Conservation (phyloP, 306 rosid species). For the Citrullus colocynthis region DNA sequence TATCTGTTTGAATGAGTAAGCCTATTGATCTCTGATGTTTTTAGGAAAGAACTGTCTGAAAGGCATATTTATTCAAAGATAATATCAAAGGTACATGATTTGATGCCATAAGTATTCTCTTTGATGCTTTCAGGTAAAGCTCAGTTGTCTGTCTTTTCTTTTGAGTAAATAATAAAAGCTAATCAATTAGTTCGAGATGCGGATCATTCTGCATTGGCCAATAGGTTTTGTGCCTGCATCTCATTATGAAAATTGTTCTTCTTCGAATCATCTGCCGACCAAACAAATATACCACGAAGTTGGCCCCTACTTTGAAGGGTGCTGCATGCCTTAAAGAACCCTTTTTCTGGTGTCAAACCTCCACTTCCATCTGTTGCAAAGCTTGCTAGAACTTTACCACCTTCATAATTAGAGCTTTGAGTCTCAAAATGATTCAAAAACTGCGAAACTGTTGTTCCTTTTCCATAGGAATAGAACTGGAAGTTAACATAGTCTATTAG, state of each 20-base stretch:
- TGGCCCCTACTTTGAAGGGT: slow-evolving; percentile 26
- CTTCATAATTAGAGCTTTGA: slow-evolving; percentile 43
- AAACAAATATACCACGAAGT: slow-evolving; percentile 58
- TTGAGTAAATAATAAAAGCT: background rate
- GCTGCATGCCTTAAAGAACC: slow-evolving; percentile 51
- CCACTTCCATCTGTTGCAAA: slow-evolving; percentile 50
- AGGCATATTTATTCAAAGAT: background rate
- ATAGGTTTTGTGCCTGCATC: slow-evolving; percentile 50
- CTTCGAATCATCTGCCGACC: slow-evolving; percentile 76
- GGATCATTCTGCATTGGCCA: slow-evolving; percentile 19
- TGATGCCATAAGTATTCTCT: background rate
- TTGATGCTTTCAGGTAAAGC: background rate
- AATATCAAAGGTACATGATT: background rate
- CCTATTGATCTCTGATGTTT: background rate
- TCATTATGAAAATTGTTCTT: slow-evolving; percentile 41
- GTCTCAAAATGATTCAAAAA: slow-evolving; percentile 37
- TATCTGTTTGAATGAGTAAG: background rate
- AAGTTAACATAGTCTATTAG: slow-evolving; percentile 71
- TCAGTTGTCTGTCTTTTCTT: background rate
- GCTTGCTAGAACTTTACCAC: slow-evolving; percentile 57
- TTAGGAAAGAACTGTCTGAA: background rate
- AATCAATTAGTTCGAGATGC: background rate
- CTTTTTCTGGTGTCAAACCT: slow-evolving; percentile 37
- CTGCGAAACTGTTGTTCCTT: slow-evolving; percentile 43
- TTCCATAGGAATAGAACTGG: slow-evolving; percentile 61